A percentile compares a stretch with the other conserved stretches of the same genome.
phyloP scores from a whole-genome alignment of 345 rosid species.

The Eucalyptus erythrocorys region DNA sequence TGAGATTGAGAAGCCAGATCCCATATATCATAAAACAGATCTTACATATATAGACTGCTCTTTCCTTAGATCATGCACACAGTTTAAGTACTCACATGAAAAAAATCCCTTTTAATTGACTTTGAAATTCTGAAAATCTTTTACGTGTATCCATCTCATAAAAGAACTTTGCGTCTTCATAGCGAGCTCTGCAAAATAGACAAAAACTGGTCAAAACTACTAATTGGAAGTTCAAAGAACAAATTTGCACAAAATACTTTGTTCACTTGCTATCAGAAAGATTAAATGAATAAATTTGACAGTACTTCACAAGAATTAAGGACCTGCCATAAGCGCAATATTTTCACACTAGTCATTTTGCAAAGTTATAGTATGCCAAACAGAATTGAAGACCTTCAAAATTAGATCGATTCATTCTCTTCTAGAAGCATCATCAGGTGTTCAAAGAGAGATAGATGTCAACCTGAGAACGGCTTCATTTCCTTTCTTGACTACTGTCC shows the following conservation, averaged over 20 bases:
- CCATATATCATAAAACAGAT: neutral
- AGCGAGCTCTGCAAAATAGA: constrained; percentile 72
- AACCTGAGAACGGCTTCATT: constrained; percentile 99
- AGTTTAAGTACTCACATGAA: constrained; percentile 59
- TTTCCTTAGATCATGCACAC: neutral
- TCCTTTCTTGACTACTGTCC: constrained; percentile 72
- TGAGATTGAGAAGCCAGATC: neutral
- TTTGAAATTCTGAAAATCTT: constrained; percentile 55
- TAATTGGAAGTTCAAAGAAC: neutral
- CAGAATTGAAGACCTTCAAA: neutral
- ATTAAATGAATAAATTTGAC: neutral
- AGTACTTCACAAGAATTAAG: neutral
- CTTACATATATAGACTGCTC: neutral
- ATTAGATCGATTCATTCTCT: neutral
- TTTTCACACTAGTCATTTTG: neutral
- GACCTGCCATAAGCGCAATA: neutral
- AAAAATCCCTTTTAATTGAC: constrained; percentile 83
- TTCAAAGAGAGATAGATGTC: neutral
- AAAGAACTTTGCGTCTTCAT: constrained; percentile 95
- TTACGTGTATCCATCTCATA: constrained; percentile 76
- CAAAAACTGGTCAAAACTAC: neutral
- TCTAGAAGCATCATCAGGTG: neutral
- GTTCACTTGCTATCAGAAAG: neutral
- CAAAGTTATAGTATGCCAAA: neutral
- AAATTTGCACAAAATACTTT: neutral